Conservation (phyloP, 257 asterid species). For the Nicotiana otophora region DNA sequence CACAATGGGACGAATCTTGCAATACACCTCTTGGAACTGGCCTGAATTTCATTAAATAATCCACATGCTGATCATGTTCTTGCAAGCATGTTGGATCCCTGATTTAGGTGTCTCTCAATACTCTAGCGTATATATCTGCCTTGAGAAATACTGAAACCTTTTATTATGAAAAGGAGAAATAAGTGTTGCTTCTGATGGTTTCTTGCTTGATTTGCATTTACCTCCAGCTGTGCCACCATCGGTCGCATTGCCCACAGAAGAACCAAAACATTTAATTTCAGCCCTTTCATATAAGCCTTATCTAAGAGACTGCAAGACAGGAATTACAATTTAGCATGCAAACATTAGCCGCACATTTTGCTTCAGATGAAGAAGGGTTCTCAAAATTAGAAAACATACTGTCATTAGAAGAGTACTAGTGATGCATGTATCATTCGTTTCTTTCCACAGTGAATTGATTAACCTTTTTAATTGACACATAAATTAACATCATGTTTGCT, state of each 20-base stretch:
- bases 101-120: neutral
- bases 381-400: neutral
- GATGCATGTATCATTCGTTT: neutral
- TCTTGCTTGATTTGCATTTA: neutral
- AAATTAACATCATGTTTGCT: neutral
- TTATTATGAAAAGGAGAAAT: neutral
- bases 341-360: neutral
- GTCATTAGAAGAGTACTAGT: neutral
- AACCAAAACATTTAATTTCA: neutral
- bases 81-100: neutral
- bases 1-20: neutral
- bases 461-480: neutral
- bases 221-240: neutral
- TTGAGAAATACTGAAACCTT: neutral
- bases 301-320: neutral
- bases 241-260: neutral
- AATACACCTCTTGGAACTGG: neutral
- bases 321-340: neutral
- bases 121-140: neutral
- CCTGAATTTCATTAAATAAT: neutral
- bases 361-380: neutral
- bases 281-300: neutral
- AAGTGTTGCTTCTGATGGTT: neutral
- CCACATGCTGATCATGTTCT: slow-evolving; percentile 1
- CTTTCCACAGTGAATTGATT: neutral